Conservation (phyloP, 495 filamentous ascomycete species). For the Hypoxylon subgilvum region DNA sequence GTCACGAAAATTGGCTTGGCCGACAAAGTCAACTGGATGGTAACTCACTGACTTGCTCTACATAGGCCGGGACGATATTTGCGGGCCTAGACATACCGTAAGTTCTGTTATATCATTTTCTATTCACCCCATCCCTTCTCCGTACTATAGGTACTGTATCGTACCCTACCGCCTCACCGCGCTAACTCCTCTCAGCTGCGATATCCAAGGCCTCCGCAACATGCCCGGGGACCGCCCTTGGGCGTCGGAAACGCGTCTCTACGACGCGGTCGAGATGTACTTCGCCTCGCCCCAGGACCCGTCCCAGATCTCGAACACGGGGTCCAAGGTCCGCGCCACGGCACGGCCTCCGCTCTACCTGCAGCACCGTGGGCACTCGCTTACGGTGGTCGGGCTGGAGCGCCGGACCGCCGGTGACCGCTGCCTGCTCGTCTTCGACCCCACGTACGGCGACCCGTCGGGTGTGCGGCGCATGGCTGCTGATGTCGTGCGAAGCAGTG, state of each 20-base stretch:
- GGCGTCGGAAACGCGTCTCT: constrained; percentile 53
- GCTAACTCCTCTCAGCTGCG: constrained; percentile 37
- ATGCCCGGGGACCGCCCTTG: constrained; percentile 21
- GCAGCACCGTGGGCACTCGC: constrained; percentile 86
- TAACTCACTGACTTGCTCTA: not conserved
- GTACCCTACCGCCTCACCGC: not conserved
- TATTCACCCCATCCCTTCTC: not conserved
- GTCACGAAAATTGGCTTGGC: too few species aligned
- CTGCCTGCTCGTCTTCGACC: constrained; percentile 87
- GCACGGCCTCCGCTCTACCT: constrained; percentile 84
- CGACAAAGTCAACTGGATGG: too few species aligned
- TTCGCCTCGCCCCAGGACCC: constrained; percentile 58
- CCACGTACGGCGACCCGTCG: constrained; percentile 75
- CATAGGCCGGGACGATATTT: not conserved
- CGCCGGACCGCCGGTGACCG: constrained; percentile 65
- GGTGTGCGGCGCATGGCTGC: constrained; percentile 65
- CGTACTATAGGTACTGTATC: not conserved
- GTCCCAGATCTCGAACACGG: not conserved
- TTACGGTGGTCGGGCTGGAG: constrained; percentile 91
- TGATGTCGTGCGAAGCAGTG: too few species aligned
- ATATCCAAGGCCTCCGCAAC: constrained; percentile 49
- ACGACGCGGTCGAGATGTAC: constrained; percentile 73
- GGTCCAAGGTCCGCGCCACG: constrained; percentile 68
- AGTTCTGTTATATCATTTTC: not conserved
- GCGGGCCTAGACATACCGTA: not conserved